Percentiles rank a stretch among this genome's conserved stretches.
Conservation (phyloP, 73 alveolate genomes). For the Blepharisma stoltei region DNA sequence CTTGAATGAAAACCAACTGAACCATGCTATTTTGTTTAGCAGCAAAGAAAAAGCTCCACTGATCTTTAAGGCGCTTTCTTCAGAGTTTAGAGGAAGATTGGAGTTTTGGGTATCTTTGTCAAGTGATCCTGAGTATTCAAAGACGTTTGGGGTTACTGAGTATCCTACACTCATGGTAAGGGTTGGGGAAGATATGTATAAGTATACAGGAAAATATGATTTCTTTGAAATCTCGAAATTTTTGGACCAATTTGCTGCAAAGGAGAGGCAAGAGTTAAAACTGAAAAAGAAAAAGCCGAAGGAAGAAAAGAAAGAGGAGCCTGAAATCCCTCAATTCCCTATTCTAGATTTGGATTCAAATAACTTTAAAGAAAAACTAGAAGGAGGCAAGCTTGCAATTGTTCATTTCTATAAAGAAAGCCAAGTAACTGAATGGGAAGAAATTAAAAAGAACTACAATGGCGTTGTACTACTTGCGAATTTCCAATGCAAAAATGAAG, state of each 20-base stretch:
- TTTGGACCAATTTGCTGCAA: background rate
- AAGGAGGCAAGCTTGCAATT: background rate
- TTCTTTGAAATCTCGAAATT: background rate
- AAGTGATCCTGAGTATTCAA: background rate
- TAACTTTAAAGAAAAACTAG: background rate
- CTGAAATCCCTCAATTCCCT: background rate
- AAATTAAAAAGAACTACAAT: background rate
- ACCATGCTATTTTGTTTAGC: background rate
- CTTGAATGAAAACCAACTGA: background rate
- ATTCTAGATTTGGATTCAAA: background rate
- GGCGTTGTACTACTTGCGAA: background rate
- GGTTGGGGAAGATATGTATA: background rate
- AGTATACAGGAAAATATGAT: background rate
- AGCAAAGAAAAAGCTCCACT: background rate
- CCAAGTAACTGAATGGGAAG: conserved; percentile 8
- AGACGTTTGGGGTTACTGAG: background rate
- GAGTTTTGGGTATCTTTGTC: background rate
- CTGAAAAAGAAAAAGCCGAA: background rate
- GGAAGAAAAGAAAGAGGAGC: background rate
- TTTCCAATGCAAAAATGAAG: background rate
- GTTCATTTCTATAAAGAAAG: conserved; percentile 12
- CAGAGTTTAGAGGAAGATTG: conserved; percentile 11
- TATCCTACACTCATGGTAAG: conserved; percentile 1
- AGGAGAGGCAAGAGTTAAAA: background rate
- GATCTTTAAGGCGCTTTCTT: background rate